Evolutionary conservation across 495 filamentous ascomycete species (phyloP), one percentile per base, ranked within the genome.

Genomic region (Aspergillus homomorphus): DNA sequence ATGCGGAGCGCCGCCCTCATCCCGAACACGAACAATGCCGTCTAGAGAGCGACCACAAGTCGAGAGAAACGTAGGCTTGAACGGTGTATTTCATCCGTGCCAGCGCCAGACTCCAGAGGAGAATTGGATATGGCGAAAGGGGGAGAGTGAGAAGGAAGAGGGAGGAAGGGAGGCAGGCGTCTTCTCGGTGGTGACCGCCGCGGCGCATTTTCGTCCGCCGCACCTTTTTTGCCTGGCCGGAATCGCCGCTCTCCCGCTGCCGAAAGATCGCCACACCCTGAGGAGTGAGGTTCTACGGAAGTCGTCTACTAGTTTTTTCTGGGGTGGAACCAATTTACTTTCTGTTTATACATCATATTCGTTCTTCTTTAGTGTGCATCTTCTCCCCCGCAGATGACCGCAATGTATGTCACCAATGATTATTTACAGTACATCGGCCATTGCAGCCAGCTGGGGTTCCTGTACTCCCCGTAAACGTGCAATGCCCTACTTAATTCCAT

Each of bases 1-100:
- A 65, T 60, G 62, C 72, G 69, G 69, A 70, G 59, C 60, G 66
- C 65, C 62, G 63, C 67, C 64, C 70, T 75, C 75, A 76, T 78
- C 54, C 69, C 72, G 66, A 67, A 66, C 52, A 54, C 52, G 58
- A 63, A 59, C 64, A 55, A 61, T 51, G 60, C 54, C 53, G 55
- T 58, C 54, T 53, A 42, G 43, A 51, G 54, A 66, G 60, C 55
- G 52, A 58, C 57, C 51, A 52, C 54, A 33, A 61, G 53, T 51
- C 45, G 45, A 61, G 28, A 51, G 43, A 18, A 42, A 51, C 46
- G 51, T 20, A 41, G 22, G 21, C 26, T 28, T 30, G n/a, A 41
- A 24, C 26, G 54, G 43, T 24, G 41, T 46, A 20, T 54, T 43
- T 56, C 55, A 62, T 55, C 38, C 33, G 60, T 54, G 48, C 58